Base-by-base conservation (phyloP, 1,139 yeast species). In the Yamadazyma pseudoaaseri region DNA sequence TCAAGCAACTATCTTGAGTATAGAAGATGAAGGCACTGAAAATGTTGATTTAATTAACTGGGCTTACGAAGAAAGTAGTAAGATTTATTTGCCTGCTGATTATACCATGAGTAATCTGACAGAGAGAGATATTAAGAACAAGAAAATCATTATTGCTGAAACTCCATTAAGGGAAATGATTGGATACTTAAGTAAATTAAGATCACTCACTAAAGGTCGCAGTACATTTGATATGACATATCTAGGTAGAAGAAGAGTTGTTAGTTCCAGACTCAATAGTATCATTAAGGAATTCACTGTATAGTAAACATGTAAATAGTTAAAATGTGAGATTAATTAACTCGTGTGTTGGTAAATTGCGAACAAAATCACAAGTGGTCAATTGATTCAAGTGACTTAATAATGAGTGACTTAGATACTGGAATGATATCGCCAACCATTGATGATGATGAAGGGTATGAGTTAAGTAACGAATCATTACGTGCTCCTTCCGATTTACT, bases 131-230 rank as follows among this genome's bases (percentile, higher is more conserved):
- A 43, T 61, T 34, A 53, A 49, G 26, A 63, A 63, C 42, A 71
- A 70, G 34, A 84, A 85, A 49, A 62, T 75, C 3, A 75, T 90
- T 25, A 63, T 66, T 11, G 96, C 96, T 0, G 76, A 74, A 37
- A 90, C 90, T 0, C 97, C 98, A 7, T 65, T 92, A 48, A 73
- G 82, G 42, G 95, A 84, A 44, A 89, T 92, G 96, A 76, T 90
- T 35, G 96, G 97, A 1, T 92, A 92, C 53, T 70, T 87, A 35
- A 79, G 81, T 5, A 79, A 76, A 38, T 62, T 92, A 30, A 65
- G 97, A 50, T 81, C 95, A 26, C 65, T 89, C 48, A 90, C 97
- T 1, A 90, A 87, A 52, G 98, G 98, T 1, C 70, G 96, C 33
- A 96, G 94, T 3, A 76, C 81, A 2, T 87, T 86, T 53, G 79